These are phyloP conservation scores for Penicillium bialowiezense DNA, from an alignment of 495 filamentous ascomycete species.

Conservation along the genomic window DNA sequence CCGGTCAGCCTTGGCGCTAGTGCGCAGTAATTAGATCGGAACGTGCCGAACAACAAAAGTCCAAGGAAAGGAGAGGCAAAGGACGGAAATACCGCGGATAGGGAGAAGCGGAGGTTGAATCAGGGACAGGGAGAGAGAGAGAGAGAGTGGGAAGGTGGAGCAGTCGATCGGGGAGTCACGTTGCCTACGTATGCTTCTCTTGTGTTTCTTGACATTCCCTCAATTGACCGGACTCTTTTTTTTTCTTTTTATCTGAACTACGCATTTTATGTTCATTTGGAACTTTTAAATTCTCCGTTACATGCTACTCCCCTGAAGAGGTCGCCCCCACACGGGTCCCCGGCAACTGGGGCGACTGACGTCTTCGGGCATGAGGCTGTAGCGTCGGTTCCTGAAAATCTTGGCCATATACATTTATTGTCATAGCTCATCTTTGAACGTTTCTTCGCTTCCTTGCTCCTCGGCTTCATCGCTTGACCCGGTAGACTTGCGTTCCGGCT, in stretches of 20 bases:
- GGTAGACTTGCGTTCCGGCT: neutral
- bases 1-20: constrained; percentile 27
- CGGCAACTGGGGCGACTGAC: constrained; percentile 26
- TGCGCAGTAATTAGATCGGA: constrained; percentile 7
- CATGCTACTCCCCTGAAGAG: too few species aligned
- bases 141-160: constrained; percentile 26
- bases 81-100: neutral
- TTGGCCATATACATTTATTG: neutral
- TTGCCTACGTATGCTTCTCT: constrained; percentile 29
- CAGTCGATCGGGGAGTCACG: constrained; percentile 30
- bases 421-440: constrained; percentile 56
- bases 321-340: constrained; percentile 19
- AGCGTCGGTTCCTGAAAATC: constrained; percentile 5
- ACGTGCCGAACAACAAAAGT: constrained; percentile 4
- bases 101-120: constrained; percentile 17
- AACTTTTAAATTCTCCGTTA: too few species aligned
- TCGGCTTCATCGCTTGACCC: neutral
- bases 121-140: constrained; percentile 11
- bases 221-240: too few species aligned
- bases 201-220: neutral
- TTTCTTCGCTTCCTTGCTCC: constrained; percentile 47
- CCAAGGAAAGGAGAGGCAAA: constrained; percentile 1
- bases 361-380: constrained; percentile 26
- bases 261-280: neutral
- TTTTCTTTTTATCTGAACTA: neutral